Base-by-base conservation (phyloP, 805 yeast species). In the Hanseniaspora singularis region DNA sequence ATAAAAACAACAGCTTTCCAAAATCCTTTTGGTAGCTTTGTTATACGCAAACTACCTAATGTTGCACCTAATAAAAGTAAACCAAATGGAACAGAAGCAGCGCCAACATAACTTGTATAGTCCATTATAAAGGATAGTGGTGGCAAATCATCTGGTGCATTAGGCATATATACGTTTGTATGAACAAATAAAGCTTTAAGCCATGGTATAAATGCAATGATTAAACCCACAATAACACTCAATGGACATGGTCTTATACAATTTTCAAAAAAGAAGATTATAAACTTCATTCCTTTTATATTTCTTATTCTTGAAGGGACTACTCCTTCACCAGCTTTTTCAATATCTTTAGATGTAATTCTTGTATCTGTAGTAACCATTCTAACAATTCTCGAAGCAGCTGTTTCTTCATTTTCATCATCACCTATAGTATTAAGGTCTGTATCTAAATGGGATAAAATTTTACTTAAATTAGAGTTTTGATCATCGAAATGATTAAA, bases 1-100 rank as follows among this genome's bases (percentile, higher is more conserved):
- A 87, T 60, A 23, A 70, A 62, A 3, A 76, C 57, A 0, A 89
- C 81, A 0, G 89, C 74, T 56, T 74, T 64, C 70, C 74, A 68
- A 54, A 83, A 79, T 1, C 89, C 89, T 12, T 68, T 65, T 7
- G 83, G 80, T 59, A 88, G 66, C 18, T 68, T 60, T 12, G 71
- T 72, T 31, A 86, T 65, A 49, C 74, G 65, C 38, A 89, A 69
- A 43, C 96, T 66, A 1, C 96, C 82, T 38, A 89, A 76, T 6
- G 96, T 87, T 3, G 89, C 95, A 1, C 98, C 98, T 22, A 92
- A 63, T 40, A 92, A 60, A 42, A 86, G 61, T 50, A 89, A 68
- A 4, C 97, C 98, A 47, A 86, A 65, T 2, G 96, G 97, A 28
- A 89, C 97, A 36, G 85, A 78, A 0, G 96, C 95, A 2, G 78